Base-by-base conservation (phyloP, 2,329 filamentous ascomycete species). In the Claviceps quebecensis region DNA sequence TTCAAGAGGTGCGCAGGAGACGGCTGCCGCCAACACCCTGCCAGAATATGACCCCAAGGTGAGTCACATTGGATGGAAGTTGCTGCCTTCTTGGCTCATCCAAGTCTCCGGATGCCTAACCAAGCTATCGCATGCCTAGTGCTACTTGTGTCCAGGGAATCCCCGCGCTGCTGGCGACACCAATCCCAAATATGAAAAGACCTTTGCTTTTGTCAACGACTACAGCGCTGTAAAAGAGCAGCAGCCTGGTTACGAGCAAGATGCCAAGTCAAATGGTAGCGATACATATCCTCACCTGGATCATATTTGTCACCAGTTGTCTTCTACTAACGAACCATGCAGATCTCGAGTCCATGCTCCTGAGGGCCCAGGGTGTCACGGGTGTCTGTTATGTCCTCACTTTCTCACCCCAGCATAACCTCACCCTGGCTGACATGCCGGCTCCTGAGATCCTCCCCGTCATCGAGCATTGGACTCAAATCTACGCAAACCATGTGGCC, bases 381-480 rank as follows among this genome's bases (percentile, higher is more conserved):
- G 93, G 93, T 56, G 91, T 91, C 72, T 98, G 93, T 73, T 97
- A 95, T 68, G 93, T 98, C 52, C 78, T 98, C 50, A 95, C 90
- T 52, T 98, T 98, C 69, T 93, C 89, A 7, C 82, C 88, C 2
- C 82, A 83, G 57, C 93, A 98, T 69, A 86, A 96, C 67, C 71
- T 94, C 54, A 98, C 93, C 2, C 80, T 98, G 29, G 91, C 93
- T 56, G 93, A 98, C 65, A 87, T 98, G 75, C 69, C 81, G 0
- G 76, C 86, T 2, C 58, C 71, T 5, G 80, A 94, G 54, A 96
- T 95, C 53, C 64, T 91, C 1, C 86, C 88, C 2, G 82, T 95
- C 37, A 80, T 98, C 54, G 75, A 90, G 61, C 88, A 87, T 47
- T 98, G 93, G 93, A 93, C 89, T 4, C 81, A 85, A 55, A 85